phyloP scores from a whole-genome alignment of 257 asterid species.

The Rehmannia glutinosa region DNA sequence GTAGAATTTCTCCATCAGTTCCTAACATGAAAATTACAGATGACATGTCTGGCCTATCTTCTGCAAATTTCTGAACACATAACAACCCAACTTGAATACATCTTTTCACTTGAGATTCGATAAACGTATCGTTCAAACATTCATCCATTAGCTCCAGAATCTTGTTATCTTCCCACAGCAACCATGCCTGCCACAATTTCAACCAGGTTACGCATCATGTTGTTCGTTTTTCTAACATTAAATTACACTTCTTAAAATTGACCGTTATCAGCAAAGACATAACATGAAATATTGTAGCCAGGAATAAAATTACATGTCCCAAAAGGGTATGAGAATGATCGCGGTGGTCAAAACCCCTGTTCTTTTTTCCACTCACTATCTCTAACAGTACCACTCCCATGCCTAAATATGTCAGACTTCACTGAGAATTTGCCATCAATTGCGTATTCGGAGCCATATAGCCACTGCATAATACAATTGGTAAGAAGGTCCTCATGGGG shows the following conservation, averaged over 20 bases:
- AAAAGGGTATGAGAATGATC: conserved; percentile 31
- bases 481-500: background rate
- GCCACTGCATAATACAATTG: conserved; percentile 29
- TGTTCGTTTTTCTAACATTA: background rate
- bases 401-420: conserved; percentile 45
- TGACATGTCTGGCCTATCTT: conserved; percentile 34
- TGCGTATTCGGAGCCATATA: conserved; percentile 55
- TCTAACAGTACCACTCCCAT: conserved; percentile 46
- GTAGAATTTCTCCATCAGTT: conserved; percentile 16
- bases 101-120: conserved; percentile 34
- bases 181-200: conserved; percentile 32
- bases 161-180: conserved; percentile 31
- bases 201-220: background rate
- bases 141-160: conserved; percentile 29
- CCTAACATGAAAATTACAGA: conserved; percentile 38
- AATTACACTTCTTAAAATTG: too few species aligned
- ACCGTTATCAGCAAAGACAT: background rate
- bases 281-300: background rate
- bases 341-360: conserved; percentile 21
- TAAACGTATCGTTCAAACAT: conserved; percentile 8
- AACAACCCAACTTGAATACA: conserved; percentile 40
- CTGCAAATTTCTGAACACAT: conserved; percentile 32
- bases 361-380: conserved; percentile 46
- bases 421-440: conserved; percentile 43
- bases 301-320: conserved; percentile 32